These are phyloP conservation scores for Spiromastix sp. DNA, from an alignment of 2,329 filamentous ascomycete genomes.

Conservation along the genomic window DNA sequence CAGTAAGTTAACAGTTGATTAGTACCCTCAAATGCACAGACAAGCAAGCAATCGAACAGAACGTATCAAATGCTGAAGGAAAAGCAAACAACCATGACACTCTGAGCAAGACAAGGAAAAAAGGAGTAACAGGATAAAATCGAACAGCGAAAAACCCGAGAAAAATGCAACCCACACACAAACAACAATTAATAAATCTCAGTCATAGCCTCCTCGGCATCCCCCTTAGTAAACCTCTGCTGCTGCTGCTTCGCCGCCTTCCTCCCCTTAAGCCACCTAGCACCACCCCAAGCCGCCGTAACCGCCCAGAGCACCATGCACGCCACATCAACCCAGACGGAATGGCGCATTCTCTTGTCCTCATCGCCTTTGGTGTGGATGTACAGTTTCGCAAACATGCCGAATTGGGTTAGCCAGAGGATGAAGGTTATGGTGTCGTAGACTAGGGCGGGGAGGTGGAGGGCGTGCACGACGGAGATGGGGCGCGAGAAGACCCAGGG, in stretches of 20 bases:
- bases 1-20: no score
- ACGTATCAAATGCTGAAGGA: no score
- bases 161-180: background rate
- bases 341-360: slow-evolving; percentile 70
- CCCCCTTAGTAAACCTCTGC: slow-evolving; percentile 6
- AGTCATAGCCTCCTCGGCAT: slow-evolving; percentile 5
- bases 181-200: no score
- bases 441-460: slow-evolving; percentile 40
- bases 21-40: no score
- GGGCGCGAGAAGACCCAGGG: slow-evolving; percentile 36
- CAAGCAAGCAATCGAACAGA: no score
- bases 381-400: slow-evolving; percentile 73
- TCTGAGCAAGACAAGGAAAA: slow-evolving; percentile 3
- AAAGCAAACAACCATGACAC: no score
- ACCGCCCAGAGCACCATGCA: slow-evolving; percentile 69
- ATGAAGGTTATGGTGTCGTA: slow-evolving; percentile 66
- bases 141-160: background rate
- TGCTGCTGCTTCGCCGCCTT: slow-evolving; percentile 14
- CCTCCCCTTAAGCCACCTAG: slow-evolving; percentile 25
- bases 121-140: slow-evolving; percentile 6
- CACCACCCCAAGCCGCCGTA: slow-evolving; percentile 36
- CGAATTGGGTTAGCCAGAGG: slow-evolving; percentile 73
- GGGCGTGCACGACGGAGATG: slow-evolving; percentile 17
- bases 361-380: slow-evolving; percentile 45
- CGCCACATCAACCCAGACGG: slow-evolving; percentile 71